phyloP scores from a whole-genome alignment of 139 green algal genomes.

The Chlamydomonas asymmetrica region DNA sequence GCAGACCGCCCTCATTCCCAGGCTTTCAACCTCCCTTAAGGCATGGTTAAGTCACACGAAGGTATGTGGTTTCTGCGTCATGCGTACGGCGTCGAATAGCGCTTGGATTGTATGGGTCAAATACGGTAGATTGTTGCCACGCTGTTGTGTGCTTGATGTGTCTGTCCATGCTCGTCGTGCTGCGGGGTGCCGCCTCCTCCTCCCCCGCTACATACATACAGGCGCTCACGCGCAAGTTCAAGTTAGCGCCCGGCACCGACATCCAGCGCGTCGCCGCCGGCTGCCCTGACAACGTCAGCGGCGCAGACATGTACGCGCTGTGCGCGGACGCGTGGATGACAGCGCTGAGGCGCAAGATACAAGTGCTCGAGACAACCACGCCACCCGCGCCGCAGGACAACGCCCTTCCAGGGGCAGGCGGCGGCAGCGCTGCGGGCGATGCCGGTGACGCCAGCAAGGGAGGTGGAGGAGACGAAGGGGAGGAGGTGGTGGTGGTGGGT shows the following conservation, averaged over 20 bases:
- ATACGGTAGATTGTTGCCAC: too few species aligned
- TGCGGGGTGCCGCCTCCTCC: not conserved
- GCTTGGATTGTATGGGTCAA: too few species aligned
- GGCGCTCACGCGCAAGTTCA: constrained; percentile 91
- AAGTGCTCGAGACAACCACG: too few species aligned
- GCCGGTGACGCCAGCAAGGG: too few species aligned
- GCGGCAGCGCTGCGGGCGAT: not conserved
- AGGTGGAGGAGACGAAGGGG: not conserved
- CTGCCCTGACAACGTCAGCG: constrained; percentile 71
- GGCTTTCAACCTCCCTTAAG: too few species aligned
- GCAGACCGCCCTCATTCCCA: too few species aligned
- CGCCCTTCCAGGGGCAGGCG: too few species aligned
- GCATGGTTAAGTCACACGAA: too few species aligned
- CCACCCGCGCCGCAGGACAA: too few species aligned
- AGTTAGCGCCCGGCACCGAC: constrained; percentile 65
- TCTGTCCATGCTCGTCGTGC: not conserved
- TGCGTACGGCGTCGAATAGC: too few species aligned
- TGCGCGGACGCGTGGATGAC: constrained; percentile 91
- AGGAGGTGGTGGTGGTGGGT: constrained; percentile 48
- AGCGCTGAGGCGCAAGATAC: constrained; percentile 60
- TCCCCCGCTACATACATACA: constrained; percentile 2
- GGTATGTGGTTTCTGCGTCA: too few species aligned
- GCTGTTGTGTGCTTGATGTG: too few species aligned
- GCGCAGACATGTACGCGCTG: constrained; percentile 95
- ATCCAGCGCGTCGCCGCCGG: constrained; percentile 57